Base-by-base conservation (phyloP, 2,329 filamentous ascomycete genomes). In the Pseudocercospora fuligena region DNA sequence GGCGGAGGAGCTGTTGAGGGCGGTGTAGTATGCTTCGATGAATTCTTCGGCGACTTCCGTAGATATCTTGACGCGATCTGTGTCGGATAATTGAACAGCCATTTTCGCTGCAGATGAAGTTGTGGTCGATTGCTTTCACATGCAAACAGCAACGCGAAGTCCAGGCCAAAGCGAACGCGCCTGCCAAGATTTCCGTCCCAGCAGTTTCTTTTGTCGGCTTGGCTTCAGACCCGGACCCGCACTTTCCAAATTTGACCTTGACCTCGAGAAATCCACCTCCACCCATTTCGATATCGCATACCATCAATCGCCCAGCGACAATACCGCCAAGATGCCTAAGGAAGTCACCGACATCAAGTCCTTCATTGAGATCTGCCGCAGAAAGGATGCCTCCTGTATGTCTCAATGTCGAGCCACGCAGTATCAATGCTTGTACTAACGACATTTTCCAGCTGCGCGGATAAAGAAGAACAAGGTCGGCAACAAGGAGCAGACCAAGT, bases 351-450 rank as follows among this genome's bases (percentile, higher is more conserved):
- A 98, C 83, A 98, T 98, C 89, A 98, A 99, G 82, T 83, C 97
- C 89, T 99, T 99, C 92, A 97, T 99, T 85, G 95, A 98, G 91
- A 97, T 99, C 89, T 97, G 92, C 90, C 92, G 94, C 86, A 92
- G 95, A 84, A 97, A 97, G 89, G 96, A 99, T 90, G 95, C 95
- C 83, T 96, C 92, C 82, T 97, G 95, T 99, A 92, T 80, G 93
- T 94, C 67, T 67, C 62, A 16, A 56, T 16, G 2, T 7, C 40
- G 16, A 43, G 14, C 40, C 40, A 8, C n/a, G 40, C 16, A 43
- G 19, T n/a, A 19, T 19, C 40, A n/a, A 43, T n/a, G 46, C 56
- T 58, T 36, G 46, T 69, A 40, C 65, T 68, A 62, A 61, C 46
- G 31, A 63, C 60, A 19, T 59, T 21, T 3, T 43, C 73, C 72